A percentile compares a stretch with the other conserved stretches of the same genome.
Conservation (phyloP, 495 filamentous ascomycete genomes). For the Talaromyces thailandensis region DNA sequence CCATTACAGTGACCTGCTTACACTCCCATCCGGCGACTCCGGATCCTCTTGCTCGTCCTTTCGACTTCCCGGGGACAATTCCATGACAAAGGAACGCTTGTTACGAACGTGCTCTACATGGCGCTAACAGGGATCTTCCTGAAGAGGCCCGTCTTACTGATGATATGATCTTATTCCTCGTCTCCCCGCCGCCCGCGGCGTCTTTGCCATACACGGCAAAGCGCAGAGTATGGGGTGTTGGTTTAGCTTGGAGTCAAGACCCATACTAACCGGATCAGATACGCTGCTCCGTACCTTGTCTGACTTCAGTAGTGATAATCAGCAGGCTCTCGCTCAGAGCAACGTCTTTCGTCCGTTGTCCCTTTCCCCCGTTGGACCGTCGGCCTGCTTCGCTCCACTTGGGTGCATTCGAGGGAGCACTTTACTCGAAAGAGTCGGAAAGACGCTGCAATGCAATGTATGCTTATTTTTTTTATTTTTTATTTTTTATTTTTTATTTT, state of each 20-base stretch:
- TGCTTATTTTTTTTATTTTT: slow-evolving; percentile 1
- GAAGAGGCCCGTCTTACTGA: neutral
- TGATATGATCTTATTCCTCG: neutral
- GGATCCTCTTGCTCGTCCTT: neutral
- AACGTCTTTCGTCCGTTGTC: neutral
- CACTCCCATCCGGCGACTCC: neutral
- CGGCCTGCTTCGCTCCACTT: neutral
- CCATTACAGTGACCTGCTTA: neutral
- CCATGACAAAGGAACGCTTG: neutral
- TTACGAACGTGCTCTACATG: neutral
- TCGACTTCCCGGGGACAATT: neutral
- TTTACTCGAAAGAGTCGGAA: neutral
- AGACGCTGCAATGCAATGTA: neutral
- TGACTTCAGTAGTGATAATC: neutral
- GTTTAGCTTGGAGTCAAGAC: neutral
- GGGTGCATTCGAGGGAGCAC: neutral
- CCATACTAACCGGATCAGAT: slow-evolving; percentile 3
- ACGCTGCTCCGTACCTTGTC: neutral
- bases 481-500: too few species aligned
- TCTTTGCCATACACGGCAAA: neutral
- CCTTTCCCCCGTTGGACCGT: neutral
- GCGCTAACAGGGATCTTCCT: neutral
- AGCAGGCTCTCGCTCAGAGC: neutral
- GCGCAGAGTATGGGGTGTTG: neutral
- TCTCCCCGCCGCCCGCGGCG: neutral